phyloP scores from a whole-genome alignment of 2,329 filamentous ascomycete genomes.

The Rutstroemia sp. region DNA sequence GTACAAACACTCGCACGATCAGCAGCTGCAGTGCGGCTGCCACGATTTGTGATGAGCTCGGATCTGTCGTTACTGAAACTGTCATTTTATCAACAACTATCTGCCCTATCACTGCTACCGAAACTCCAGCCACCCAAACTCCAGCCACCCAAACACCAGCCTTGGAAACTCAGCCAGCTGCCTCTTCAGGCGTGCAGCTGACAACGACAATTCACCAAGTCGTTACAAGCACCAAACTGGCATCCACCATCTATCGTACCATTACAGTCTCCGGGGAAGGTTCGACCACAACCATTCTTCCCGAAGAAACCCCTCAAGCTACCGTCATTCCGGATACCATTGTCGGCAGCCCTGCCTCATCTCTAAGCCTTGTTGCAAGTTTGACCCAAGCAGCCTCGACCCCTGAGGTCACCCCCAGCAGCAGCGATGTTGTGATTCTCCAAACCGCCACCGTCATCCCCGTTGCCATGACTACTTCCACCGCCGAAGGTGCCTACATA shows the following conservation, averaged over 20 bases:
- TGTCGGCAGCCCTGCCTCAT: not conserved
- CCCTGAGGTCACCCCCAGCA: not conserved
- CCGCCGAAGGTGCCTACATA: not conserved
- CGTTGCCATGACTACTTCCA: not conserved
- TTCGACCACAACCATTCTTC: not conserved
- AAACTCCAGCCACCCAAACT: not conserved
- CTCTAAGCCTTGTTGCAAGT: not conserved
- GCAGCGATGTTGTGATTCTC: not conserved
- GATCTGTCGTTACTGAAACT: constrained; percentile 5
- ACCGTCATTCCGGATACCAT: not conserved
- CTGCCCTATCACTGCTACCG: not conserved
- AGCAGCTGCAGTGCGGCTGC: too few relatives aligned
- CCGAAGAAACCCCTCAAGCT: not conserved
- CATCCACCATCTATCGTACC: constrained; percentile 1
- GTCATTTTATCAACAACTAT: constrained; percentile 4
- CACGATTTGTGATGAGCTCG: not conserved
- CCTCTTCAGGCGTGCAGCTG: not conserved
- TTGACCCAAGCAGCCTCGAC: not conserved
- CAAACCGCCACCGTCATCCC: not conserved
- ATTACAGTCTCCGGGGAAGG: not conserved
- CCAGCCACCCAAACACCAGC: not conserved
- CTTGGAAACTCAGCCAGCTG: not conserved
- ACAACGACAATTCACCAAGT: not conserved
- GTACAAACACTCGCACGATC: not conserved
- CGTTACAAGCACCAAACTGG: not conserved